Evolutionary conservation across 345 rosid species (phyloP), one percentile per base, ranked within the genome.

Genomic region (Moricandia arvensis): DNA sequence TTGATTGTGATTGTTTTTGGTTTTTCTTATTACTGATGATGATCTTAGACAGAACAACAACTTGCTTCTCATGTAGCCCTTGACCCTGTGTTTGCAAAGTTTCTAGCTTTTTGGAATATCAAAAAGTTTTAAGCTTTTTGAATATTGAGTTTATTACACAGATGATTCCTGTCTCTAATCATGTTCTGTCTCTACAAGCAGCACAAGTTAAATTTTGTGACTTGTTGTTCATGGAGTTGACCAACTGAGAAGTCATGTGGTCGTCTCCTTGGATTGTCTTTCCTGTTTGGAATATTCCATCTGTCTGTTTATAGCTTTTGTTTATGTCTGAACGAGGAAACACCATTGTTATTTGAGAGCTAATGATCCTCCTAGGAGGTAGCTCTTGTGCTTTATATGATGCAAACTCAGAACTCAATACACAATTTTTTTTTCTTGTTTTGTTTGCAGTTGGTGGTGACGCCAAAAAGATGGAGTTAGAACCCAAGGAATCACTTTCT

Each of bases 381-480:
- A 16, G 2, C 8, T 53, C 10, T 38, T 43, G 10, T 27, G 64
- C 13, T 5, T 55, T 55, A 1, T 65, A 43, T 43, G 59, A 58
- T 74, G 60, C 49, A 31, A 31, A 59, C 7, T 66, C 57, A 57
- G 17, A 57, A 30, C 47, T 24, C 11, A 26, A 38, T 10, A 9
- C 10, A 6, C 8, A 61, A 26, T 34, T 34, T 37, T 67, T 3
- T 18, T 74, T 45, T 63, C 29, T 62, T 64, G 38, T 47, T 74
- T 57, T 35, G 13, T 66, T 37, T 63, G 47, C 38, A 65, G 71
- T 77, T 63, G 71, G 75, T 63, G 71, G 75, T 75, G 83, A 77
- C 27, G 10, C 71, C 55, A 45, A 71, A 73, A 77, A 71, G 69
- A 87, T 91, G 96, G 97, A 86, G 79, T 74, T 74, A 51, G 66